Evolutionary conservation across 139 green algal genomes (phyloP).

Genomic region (Chlamydomonas asymmetrica): DNA sequence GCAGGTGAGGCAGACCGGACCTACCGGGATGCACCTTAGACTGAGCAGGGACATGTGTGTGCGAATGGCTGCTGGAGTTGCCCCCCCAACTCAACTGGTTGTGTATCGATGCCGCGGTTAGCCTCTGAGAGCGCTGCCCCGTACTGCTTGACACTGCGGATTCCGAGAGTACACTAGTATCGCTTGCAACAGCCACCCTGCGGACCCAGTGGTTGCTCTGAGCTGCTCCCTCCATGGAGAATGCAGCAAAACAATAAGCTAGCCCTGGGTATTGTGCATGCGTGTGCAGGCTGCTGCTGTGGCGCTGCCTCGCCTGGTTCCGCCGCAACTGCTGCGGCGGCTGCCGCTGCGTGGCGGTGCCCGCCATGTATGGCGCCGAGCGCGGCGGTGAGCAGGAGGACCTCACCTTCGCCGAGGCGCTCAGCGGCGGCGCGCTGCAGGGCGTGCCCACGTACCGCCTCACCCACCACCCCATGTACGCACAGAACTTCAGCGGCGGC

Average conservation of each 20-base stretch:
- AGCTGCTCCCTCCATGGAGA: no score
- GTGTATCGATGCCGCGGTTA: no score
- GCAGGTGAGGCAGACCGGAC: constrained; percentile 9
- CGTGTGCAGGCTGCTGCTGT: constrained; percentile 2
- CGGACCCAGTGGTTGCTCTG: no score
- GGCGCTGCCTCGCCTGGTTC: constrained; percentile 24
- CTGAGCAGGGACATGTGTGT: not conserved
- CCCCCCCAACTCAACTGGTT: not conserved
- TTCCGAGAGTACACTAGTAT: no score
- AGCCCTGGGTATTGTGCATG: not conserved
- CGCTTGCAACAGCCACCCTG: no score
- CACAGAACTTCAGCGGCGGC: constrained; percentile 22
- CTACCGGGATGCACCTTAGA: no score
- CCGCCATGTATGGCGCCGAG: not conserved
- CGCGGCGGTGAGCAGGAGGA: not conserved
- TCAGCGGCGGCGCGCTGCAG: constrained; percentile 1
- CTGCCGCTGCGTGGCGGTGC: not conserved
- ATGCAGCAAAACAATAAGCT: not conserved
- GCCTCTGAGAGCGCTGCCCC: no score
- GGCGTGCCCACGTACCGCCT: constrained; percentile 42
- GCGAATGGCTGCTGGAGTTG: not conserved
- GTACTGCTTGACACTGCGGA: no score
- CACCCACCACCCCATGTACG: constrained; percentile 31
- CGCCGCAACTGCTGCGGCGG: constrained; percentile 3
- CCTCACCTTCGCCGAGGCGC: constrained; percentile 10